A percentile compares a stretch with the other conserved stretches of the same genome.
Evolutionary conservation across 1,284 basidiomycete species (phyloP).

Genomic region (Wallemia ichthyophaga): DNA sequence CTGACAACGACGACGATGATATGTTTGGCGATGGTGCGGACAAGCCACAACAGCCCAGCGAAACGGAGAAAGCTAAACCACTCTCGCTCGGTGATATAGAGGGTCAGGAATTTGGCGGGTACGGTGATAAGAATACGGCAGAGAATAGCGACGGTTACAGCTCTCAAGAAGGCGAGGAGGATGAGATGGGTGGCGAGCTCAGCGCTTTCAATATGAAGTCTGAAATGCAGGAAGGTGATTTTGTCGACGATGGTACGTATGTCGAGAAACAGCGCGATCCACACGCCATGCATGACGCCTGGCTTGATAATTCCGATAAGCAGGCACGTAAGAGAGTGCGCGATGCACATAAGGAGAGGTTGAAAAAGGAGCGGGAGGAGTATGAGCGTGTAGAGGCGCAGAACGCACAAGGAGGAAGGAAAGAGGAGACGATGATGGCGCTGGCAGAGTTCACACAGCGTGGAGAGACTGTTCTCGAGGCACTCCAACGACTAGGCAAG

Average conservation of each 20-base stretch:
- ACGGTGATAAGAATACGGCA: slow-evolving; percentile 26
- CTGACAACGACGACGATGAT: slow-evolving; percentile 30
- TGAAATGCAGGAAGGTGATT: slow-evolving; percentile 91
- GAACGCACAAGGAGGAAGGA: slow-evolving; percentile 27
- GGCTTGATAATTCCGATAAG: slow-evolving; percentile 74
- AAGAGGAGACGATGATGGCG: slow-evolving; percentile 32
- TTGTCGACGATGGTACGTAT: slow-evolving; percentile 74
- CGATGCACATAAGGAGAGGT: slow-evolving; percentile 35
- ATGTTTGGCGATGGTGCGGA: slow-evolving; percentile 47
- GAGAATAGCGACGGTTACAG: slow-evolving; percentile 43
- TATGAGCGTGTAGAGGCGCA: slow-evolving; percentile 27
- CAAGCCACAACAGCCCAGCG: slow-evolving; percentile 12
- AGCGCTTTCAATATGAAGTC: slow-evolving; percentile 97
- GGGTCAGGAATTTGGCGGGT: slow-evolving; percentile 58
- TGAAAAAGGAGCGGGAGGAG: slow-evolving; percentile 33
- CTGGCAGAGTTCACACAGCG: slow-evolving; percentile 45
- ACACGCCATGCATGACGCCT: slow-evolving; percentile 68
- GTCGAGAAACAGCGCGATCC: slow-evolving; percentile 52
- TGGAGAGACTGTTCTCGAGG: slow-evolving; percentile 69
- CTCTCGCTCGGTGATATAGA: slow-evolving; percentile 76
- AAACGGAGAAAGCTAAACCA: slow-evolving; percentile 7
- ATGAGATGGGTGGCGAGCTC: slow-evolving; percentile 70
- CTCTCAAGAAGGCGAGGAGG: slow-evolving; percentile 32
- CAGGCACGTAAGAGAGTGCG: slow-evolving; percentile 57
- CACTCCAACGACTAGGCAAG: slow-evolving; percentile 53